Evolutionary conservation across 108 stramenopile species (phyloP), one percentile per base, ranked within the genome.

Genomic region (Parietichytrium sp.): DNA sequence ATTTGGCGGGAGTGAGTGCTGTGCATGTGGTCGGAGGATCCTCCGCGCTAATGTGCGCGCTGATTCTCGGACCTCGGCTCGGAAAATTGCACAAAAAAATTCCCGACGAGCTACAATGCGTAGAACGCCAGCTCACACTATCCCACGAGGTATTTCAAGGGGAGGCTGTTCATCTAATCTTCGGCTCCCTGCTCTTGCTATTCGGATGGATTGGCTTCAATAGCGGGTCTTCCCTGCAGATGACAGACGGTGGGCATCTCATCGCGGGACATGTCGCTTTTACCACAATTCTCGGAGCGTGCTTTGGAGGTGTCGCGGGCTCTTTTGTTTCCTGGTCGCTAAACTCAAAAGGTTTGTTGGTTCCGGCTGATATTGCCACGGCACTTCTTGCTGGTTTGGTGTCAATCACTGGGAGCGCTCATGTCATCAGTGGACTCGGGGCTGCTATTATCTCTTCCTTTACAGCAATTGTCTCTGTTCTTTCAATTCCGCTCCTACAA

Each of bases 1-100:
- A 94, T 78, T 93, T 93, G 82, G 91, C 94, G 12, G 94, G 94
- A 16, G 83, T 80, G 10, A 87, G 88, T 12, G 90, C 90, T 15
- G 93, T 93, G 3, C 94, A 94, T 80, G 38, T 92, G 30, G 86
- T 89, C n/a, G 93, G 94, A 51, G 95, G 95, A n/a, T 54, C 85
- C 30, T 92, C 93, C 3, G 94, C 93, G 3, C 86, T 97, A 51
- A 88, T 93, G 51, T 94, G 91, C 20, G 86, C 94, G 1, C 26
- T 55, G 13, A 49, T 55, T 13, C 77, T 50, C 8, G 49, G 82
- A 2, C 55, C 82, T 10, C 82, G 82, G 3, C 3, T 48, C 4
- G 53, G 52, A 15, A 30, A 48, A 4, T 51, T 54, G 20, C 38
- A 42, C 29, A 72, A 72, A 42, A 4, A 6, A 27, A 23, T 20